A percentile compares a stretch with the other conserved stretches of the same genome.
Conservation (phyloP, 169 alveolate genomes). For the Plasmodium chabaudi region DNA sequence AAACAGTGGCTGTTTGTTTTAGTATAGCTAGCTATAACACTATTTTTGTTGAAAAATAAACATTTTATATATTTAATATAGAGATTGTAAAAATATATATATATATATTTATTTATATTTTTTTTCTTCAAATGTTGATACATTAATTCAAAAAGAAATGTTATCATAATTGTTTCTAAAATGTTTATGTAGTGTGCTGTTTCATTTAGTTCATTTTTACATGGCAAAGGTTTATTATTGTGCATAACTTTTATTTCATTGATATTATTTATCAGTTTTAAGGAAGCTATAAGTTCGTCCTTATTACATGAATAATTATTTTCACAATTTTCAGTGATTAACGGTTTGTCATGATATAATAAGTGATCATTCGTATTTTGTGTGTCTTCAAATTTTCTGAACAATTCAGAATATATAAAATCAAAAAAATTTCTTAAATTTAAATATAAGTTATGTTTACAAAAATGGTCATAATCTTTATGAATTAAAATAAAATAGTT, state of each 20-base stretch:
- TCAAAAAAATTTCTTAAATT: slow-evolving; percentile 13
- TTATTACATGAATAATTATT: too few relatives aligned
- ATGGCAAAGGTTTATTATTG: neutral
- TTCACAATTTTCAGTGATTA: too few relatives aligned
- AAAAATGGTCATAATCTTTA: slow-evolving; percentile 14
- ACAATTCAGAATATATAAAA: slow-evolving; percentile 6
- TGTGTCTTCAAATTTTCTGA: neutral
- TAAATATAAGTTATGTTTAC: neutral
- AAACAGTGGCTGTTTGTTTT: slow-evolving; percentile 9
- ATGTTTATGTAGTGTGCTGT: neutral
- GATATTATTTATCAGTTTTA: too few relatives aligned
- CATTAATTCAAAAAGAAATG: slow-evolving; percentile 25
- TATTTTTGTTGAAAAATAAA: slow-evolving; percentile 16
- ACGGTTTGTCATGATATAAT: too few relatives aligned
- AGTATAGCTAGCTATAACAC: neutral
- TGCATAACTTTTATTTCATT: neutral
- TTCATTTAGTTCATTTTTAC: neutral
- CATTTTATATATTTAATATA: slow-evolving; percentile 15
- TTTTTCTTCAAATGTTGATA: slow-evolving; percentile 13
- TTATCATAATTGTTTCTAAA: slow-evolving; percentile 29
- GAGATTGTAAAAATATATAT: slow-evolving; percentile 13
- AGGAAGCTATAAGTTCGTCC: too few relatives aligned
- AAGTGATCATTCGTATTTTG: neutral
- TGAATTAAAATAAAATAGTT: slow-evolving; percentile 42
- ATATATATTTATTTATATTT: neutral